Evolutionary conservation across 2,329 filamentous ascomycete species (phyloP).

Genomic region (Claviceps sp.): DNA sequence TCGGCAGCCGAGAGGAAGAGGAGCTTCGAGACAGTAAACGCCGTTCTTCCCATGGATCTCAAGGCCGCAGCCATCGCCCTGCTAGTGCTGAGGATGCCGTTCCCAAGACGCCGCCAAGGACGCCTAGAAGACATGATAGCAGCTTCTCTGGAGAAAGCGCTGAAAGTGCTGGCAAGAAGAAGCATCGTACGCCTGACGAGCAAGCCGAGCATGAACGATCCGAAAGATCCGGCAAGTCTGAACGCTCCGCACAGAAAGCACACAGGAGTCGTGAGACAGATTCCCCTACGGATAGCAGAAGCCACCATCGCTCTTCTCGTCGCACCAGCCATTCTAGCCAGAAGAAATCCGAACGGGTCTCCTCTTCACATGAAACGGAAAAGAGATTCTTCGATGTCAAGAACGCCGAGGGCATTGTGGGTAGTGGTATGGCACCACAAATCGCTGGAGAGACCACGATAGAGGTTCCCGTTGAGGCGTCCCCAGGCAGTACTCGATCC

Average conservation of each 20-base stretch:
- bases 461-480: slow-evolving; percentile 1
- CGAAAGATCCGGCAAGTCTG: slow-evolving; percentile 5
- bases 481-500: slow-evolving; percentile 10
- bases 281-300: slow-evolving; percentile 12
- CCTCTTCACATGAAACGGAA: slow-evolving; percentile 16
- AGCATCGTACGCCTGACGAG: slow-evolving; percentile 31
- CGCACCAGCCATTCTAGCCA: slow-evolving; percentile 28
- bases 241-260: slow-evolving; percentile 7
- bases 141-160: slow-evolving; percentile 30
- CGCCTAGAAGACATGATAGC: slow-evolving; percentile 32
- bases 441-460: slow-evolving; percentile 11
- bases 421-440: slow-evolving; percentile 12
- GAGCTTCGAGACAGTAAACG: slow-evolving; percentile 18
- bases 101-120: slow-evolving; percentile 22
- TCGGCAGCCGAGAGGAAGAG: slow-evolving; percentile 19
- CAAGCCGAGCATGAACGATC: slow-evolving; percentile 36
- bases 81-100: slow-evolving; percentile 24
- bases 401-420: slow-evolving; percentile 21
- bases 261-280: slow-evolving; percentile 23
- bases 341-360: slow-evolving; percentile 14
- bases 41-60: slow-evolving; percentile 13
- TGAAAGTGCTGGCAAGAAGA: slow-evolving; percentile 19
- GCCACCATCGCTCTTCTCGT: slow-evolving; percentile 26
- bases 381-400: slow-evolving; percentile 31
- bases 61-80: slow-evolving; percentile 22